A percentile compares a stretch with the other conserved stretches of the same genome.
Conservation (phyloP, 208 protist species). For the Kentomonas sorsogonicus region DNA sequence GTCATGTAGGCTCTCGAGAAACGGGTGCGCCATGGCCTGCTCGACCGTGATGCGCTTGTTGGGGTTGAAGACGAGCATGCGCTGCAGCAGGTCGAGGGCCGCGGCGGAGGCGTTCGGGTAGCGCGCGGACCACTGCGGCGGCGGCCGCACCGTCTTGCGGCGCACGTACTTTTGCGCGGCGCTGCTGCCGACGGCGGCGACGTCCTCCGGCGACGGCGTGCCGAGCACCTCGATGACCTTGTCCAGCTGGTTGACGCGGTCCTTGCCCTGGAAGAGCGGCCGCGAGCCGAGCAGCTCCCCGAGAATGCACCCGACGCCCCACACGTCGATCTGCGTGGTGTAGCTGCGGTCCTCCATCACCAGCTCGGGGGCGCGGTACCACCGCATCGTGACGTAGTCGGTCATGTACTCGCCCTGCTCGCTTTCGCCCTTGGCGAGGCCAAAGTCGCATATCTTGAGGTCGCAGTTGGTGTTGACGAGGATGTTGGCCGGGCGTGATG, state of each 20-base stretch:
- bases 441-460: slow-evolving; percentile 96
- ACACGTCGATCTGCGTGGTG: slow-evolving; percentile 88
- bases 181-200: slow-evolving; percentile 58
- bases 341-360: slow-evolving; percentile 91
- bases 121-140: slow-evolving; percentile 53
- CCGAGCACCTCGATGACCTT: slow-evolving; percentile 92
- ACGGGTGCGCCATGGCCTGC: slow-evolving; percentile 89
- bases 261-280: slow-evolving; percentile 87
- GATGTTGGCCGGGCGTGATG: slow-evolving; percentile 94
- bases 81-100: slow-evolving; percentile 86
- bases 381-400: slow-evolving; percentile 94
- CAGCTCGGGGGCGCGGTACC: slow-evolving; percentile 92
- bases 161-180: slow-evolving; percentile 88
- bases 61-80: slow-evolving; percentile 92
- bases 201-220: slow-evolving; percentile 83
- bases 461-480: slow-evolving; percentile 96
- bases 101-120: slow-evolving; percentile 74
- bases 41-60: slow-evolving; percentile 87
- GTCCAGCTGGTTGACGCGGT: slow-evolving; percentile 86
- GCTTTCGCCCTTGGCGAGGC: slow-evolving; percentile 84
- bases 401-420: slow-evolving; percentile 90
- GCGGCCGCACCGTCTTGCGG: slow-evolving; percentile 47
- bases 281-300: slow-evolving; percentile 83
- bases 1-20: slow-evolving; percentile 81
- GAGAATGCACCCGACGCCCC: slow-evolving; percentile 88